Percentiles rank a stretch among this genome's conserved stretches.
These are phyloP conservation scores for Sclerotinia spermophila DNA, from an alignment of 2,329 filamentous ascomycete species.

Conservation along the genomic window DNA sequence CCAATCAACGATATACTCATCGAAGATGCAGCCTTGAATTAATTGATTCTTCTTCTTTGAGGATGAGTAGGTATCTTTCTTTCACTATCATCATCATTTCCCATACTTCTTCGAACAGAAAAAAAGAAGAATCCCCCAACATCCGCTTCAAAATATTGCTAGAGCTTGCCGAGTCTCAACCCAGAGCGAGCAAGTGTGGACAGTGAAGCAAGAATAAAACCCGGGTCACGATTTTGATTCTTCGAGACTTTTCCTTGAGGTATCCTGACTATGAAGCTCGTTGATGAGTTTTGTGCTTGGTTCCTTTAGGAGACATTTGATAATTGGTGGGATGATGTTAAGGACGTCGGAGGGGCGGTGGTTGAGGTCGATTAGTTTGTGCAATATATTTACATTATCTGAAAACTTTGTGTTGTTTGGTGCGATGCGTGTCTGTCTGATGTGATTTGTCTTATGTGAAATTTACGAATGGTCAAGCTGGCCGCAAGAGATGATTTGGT, in stretches of 20 bases:
- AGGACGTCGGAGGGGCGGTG: not conserved
- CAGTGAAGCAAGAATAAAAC: slow-evolving; percentile 52
- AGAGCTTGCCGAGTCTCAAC: slow-evolving; percentile 51
- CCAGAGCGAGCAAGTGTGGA: slow-evolving; percentile 54
- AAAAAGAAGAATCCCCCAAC: not conserved
- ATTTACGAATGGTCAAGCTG: not conserved
- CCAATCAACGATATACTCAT: not conserved
- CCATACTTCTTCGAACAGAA: not conserved
- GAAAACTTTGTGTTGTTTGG: not conserved
- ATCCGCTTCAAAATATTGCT: slow-evolving; percentile 43
- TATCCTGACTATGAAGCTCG: slow-evolving; percentile 29
- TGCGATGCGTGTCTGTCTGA: not conserved
- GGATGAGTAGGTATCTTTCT: not conserved
- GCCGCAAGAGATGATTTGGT: not conserved
- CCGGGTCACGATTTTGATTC: slow-evolving; percentile 38
- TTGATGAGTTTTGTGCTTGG: slow-evolving; percentile 34
- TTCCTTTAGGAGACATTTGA: slow-evolving; percentile 43
- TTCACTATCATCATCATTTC: not conserved
- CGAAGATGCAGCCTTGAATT: not conserved
- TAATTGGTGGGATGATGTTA: not conserved
- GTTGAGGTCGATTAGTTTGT: too few relatives aligned
- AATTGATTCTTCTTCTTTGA: not conserved
- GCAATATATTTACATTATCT: not conserved
- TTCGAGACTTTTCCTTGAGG: slow-evolving; percentile 37
- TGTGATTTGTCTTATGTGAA: not conserved